Conservation (phyloP, 2,329 filamentous ascomycete genomes). For the Pseudogymnoascus sp. region DNA sequence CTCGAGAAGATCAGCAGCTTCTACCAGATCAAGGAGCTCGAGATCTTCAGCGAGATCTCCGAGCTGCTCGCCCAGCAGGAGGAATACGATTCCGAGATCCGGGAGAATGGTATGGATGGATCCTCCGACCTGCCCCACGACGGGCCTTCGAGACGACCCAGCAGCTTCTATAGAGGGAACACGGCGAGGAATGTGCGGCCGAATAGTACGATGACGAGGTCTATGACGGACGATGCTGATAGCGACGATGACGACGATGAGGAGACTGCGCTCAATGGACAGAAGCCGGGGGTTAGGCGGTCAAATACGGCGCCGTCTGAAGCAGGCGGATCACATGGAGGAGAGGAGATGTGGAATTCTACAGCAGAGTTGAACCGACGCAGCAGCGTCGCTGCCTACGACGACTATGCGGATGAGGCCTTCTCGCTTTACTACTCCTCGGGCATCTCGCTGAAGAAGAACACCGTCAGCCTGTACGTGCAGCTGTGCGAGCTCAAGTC, state of each 20-base stretch:
- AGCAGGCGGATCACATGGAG: conserved; percentile 17
- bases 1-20: conserved; percentile 92
- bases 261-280: conserved; percentile 36
- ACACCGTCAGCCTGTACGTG: conserved; percentile 80
- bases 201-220: conserved; percentile 37
- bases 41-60: conserved; percentile 74
- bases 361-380: conserved; percentile 53
- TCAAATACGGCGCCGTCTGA: conserved; percentile 28
- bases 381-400: conserved; percentile 54
- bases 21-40: conserved; percentile 79
- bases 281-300: conserved; percentile 26
- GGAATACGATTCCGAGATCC: conserved; percentile 41
- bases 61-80: conserved; percentile 71
- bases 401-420: conserved; percentile 71
- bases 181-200: conserved; percentile 40
- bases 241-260: conserved; percentile 61
- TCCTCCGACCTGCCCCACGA: not conserved
- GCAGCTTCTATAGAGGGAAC: conserved; percentile 23
- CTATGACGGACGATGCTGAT: conserved; percentile 50
- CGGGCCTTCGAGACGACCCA: conserved; percentile 14
- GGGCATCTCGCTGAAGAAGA: conserved; percentile 85
- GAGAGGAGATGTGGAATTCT: conserved; percentile 53
- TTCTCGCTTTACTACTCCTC: conserved; percentile 60
- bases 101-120: conserved; percentile 25
- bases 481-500: conserved; percentile 92